phyloP scores from a whole-genome alignment of 805 yeast species.

The Saturnispora bothae region DNA sequence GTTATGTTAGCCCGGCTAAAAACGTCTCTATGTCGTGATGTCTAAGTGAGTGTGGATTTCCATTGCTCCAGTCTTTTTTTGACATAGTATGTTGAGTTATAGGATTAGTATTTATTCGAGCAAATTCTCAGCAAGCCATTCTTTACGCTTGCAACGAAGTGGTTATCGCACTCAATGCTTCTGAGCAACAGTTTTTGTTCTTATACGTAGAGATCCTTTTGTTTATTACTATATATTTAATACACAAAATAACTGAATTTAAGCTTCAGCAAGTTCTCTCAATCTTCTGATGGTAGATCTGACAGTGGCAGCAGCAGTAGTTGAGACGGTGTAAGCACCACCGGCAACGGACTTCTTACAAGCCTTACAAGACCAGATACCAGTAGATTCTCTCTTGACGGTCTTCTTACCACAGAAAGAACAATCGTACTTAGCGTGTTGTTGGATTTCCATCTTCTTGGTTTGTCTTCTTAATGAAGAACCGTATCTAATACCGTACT shows the following conservation, averaged over 20 bases:
- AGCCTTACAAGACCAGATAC: slow-evolving; percentile 96
- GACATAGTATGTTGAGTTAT: no score
- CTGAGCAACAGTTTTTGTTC: no score
- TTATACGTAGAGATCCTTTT: slow-evolving; percentile 1
- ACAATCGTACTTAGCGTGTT: slow-evolving; percentile 98
- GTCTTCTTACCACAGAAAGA: slow-evolving; percentile 99
- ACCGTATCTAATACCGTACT: slow-evolving; percentile 99
- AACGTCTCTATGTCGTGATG: no score
- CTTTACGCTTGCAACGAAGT: no score
- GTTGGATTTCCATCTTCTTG: slow-evolving; percentile 98
- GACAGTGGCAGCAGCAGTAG: slow-evolving; percentile 99
- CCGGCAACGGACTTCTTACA: slow-evolving; percentile 98
- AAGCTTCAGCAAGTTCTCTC: slow-evolving; percentile 99
- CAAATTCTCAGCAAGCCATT: no score
- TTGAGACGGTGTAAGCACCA: slow-evolving; percentile 99
- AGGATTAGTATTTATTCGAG: no score
- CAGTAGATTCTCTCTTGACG: slow-evolving; percentile 95
- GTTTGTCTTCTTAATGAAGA: slow-evolving; percentile 99
- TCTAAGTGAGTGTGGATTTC: no score
- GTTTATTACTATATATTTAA: slow-evolving; percentile 1
- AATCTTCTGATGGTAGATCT: slow-evolving; percentile 99
- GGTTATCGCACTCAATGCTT: no score
- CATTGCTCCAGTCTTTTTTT: no score
- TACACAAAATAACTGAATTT: slow-evolving; percentile 29
- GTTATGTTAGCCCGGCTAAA: no score